Conservation (phyloP, 352 stramenopile genomes). For the Plasmopara halstedii region DNA sequence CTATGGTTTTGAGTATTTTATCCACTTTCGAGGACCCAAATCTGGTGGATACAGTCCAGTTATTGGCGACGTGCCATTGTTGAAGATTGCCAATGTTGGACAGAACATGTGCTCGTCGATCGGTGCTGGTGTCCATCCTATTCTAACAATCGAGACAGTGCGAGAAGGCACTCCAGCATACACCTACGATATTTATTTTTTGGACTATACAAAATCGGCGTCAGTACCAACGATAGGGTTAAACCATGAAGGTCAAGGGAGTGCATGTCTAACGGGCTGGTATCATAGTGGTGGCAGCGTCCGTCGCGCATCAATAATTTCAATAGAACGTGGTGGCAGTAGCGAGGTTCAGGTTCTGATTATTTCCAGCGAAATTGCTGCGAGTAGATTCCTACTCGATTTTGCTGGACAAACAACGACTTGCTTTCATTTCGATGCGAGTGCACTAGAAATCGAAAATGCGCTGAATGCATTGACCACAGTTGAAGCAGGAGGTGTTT, state of each 20-base stretch:
- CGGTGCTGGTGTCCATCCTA: constrained; percentile 41
- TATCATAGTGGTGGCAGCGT: constrained; percentile 25
- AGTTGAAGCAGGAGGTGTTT: constrained; percentile 32
- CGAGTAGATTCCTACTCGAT: constrained; percentile 34
- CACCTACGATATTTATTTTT: constrained; percentile 71
- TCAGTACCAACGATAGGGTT: constrained; percentile 22
- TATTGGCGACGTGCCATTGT: constrained; percentile 40
- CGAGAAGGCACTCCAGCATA: constrained; percentile 44
- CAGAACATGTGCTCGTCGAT: constrained; percentile 29
- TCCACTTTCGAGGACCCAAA: constrained; percentile 54
- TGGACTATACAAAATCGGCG: constrained; percentile 22
- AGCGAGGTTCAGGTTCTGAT: constrained; percentile 52
- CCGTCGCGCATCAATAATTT: constrained; percentile 33
- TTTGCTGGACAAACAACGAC: constrained; percentile 33
- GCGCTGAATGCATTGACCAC: constrained; percentile 24
- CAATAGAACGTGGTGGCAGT: constrained; percentile 44
- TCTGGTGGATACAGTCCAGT: constrained; percentile 46
- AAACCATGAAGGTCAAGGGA: constrained; percentile 19
- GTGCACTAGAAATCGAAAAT: constrained; percentile 14
- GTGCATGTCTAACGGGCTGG: constrained; percentile 19
- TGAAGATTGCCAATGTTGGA: constrained; percentile 49
- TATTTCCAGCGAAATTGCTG: constrained; percentile 16
- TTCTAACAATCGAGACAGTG: constrained; percentile 62
- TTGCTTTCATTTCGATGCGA: constrained; percentile 34
- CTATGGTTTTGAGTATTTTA: constrained; percentile 72